Evolutionary conservation across 2,329 filamentous ascomycete genomes (phyloP).

Genomic region (Hirsutella rhossiliensis): DNA sequence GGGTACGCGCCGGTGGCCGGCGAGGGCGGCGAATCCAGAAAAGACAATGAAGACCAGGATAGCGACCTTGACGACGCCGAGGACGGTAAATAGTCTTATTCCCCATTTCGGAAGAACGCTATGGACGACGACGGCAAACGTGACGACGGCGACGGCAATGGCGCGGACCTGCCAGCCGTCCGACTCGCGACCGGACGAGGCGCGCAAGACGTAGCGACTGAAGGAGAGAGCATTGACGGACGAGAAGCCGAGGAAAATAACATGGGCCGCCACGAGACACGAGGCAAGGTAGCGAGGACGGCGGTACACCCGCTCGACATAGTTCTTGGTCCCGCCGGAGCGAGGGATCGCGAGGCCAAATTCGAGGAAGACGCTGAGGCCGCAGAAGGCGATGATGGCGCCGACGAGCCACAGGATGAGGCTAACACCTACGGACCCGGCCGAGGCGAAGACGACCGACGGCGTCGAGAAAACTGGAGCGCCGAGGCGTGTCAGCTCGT

Average conservation of each 20-base stretch:
- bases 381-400: conserved; percentile 47
- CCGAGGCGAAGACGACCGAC: conserved; percentile 37
- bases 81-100: conserved; percentile 43
- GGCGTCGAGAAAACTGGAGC: conserved; percentile 40
- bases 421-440: conserved; percentile 33
- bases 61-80: conserved; percentile 48
- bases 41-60: conserved; percentile 50
- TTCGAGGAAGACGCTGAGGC: conserved; percentile 50
- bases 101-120: conserved; percentile 42
- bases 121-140: conserved; percentile 42
- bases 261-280: conserved; percentile 50
- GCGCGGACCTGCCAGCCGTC: conserved; percentile 46
- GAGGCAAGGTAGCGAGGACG: conserved; percentile 52
- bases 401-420: conserved; percentile 48
- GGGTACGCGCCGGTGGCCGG: conserved; percentile 32
- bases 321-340: conserved; percentile 58
- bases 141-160: conserved; percentile 40
- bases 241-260: conserved; percentile 53
- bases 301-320: conserved; percentile 57
- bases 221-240: conserved; percentile 61
- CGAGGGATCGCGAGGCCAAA: conserved; percentile 60
- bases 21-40: conserved; percentile 44
- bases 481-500: neutral
- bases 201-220: conserved; percentile 51
- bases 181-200: conserved; percentile 33